phyloP scores from a whole-genome alignment of 805 yeast genomes.

The Trichomonascus vanleenenianus region DNA sequence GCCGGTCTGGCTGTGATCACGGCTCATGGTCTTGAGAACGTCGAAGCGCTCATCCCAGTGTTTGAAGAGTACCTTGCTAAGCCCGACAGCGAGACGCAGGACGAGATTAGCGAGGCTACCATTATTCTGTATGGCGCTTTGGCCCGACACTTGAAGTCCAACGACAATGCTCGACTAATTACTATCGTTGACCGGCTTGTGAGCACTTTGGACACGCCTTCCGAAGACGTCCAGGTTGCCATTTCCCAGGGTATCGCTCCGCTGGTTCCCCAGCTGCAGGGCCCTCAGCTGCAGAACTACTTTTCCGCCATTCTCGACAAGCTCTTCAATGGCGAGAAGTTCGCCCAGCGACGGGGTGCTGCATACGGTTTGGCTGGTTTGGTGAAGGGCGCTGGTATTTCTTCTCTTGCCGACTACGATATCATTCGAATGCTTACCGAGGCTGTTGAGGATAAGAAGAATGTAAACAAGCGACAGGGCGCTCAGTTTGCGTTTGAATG shows the following conservation, averaged over 20 bases:
- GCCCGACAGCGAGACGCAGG: constrained; percentile 41
- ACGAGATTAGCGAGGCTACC: constrained; percentile 64
- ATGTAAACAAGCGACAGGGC: constrained; percentile 69
- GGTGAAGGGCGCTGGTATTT: constrained; percentile 82
- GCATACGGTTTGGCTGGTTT: constrained; percentile 95
- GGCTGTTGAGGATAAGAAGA: constrained; percentile 83
- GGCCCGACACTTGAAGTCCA: constrained; percentile 68
- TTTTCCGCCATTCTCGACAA: constrained; percentile 52
- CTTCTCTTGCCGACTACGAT: constrained; percentile 66
- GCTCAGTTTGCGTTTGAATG: constrained; percentile 84
- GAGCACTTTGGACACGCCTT: constrained; percentile 73
- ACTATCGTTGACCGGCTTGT: constrained; percentile 63
- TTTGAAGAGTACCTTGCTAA: constrained; percentile 51
- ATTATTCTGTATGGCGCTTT: constrained; percentile 86
- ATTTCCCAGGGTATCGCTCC: constrained; percentile 83
- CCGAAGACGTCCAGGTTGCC: constrained; percentile 84
- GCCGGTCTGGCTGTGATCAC: constrained; percentile 77
- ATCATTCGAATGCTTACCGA: constrained; percentile 66
- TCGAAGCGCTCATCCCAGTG: constrained; percentile 73
- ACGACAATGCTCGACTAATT: constrained; percentile 66
- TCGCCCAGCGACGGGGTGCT: constrained; percentile 73
- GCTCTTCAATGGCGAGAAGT: constrained; percentile 44
- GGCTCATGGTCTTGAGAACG: constrained; percentile 50
- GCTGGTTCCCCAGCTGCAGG: constrained; percentile 48
- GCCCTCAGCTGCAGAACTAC: constrained; percentile 40